Evolutionary conservation across 2,329 filamentous ascomycete genomes (phyloP).

Genomic region (Rhexocercosporidium sp.): DNA sequence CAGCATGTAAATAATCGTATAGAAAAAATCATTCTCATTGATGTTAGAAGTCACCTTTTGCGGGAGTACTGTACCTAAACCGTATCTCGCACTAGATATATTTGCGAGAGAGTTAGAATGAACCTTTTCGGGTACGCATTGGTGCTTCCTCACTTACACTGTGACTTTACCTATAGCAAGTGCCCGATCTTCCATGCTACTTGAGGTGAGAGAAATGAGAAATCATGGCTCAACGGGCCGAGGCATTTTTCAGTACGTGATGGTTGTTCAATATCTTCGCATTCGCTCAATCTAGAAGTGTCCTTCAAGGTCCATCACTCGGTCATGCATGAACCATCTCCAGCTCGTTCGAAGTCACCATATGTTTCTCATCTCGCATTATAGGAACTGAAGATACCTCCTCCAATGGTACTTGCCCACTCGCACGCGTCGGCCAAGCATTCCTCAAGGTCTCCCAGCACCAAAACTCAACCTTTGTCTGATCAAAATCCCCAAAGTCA

Average conservation of each 20-base stretch:
- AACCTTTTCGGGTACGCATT: too few relatives aligned
- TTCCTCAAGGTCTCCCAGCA: slow-evolving; percentile 29
- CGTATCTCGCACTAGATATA: background rate
- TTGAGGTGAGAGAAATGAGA: background rate
- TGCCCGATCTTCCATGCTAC: too few relatives aligned
- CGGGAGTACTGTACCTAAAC: background rate
- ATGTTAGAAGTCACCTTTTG: background rate
- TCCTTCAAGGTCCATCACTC: too few relatives aligned
- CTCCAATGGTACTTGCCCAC: background rate
- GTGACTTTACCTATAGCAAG: too few relatives aligned
- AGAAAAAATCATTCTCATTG: background rate
- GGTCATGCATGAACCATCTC: background rate
- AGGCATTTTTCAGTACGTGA: background rate
- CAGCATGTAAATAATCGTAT: too few relatives aligned
- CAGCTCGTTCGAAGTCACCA: background rate
- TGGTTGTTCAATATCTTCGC: background rate
- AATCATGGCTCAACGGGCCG: background rate
- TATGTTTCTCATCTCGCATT: background rate
- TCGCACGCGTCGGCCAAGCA: slow-evolving; percentile 20
- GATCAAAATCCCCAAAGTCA: slow-evolving; percentile 29
- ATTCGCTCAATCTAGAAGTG: background rate
- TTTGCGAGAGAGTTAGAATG: background rate
- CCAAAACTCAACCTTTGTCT: slow-evolving; percentile 22
- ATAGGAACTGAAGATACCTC: background rate
- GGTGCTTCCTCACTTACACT: too few relatives aligned